Conservation (phyloP, 495 filamentous ascomycete species). For the Podospora australis region DNA sequence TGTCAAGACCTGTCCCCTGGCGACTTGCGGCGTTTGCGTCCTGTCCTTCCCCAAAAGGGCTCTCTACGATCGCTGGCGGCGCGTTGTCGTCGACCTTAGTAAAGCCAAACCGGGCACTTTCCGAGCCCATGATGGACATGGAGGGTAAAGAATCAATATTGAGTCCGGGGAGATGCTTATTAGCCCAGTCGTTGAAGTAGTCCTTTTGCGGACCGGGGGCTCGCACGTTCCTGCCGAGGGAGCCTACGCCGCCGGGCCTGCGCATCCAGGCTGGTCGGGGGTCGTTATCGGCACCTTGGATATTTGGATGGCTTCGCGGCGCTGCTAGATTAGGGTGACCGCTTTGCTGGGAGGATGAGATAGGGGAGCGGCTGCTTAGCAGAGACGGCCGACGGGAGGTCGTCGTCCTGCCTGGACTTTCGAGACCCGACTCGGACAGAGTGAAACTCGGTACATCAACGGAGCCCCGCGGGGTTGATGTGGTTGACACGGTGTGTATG, state of each 20-base stretch:
- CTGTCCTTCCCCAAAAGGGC: constrained; percentile 39
- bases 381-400: constrained; percentile 37
- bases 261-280: constrained; percentile 51
- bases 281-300: constrained; percentile 21
- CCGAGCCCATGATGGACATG: constrained; percentile 46
- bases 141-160: constrained; percentile 52
- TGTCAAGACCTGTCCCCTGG: constrained; percentile 55
- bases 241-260: constrained; percentile 80
- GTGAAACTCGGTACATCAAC: constrained; percentile 48
- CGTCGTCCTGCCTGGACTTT: constrained; percentile 27
- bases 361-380: constrained; percentile 20
- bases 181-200: constrained; percentile 70
- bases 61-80: constrained; percentile 41
- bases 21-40: constrained; percentile 25
- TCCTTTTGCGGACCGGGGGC: constrained; percentile 76
- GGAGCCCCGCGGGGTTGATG: constrained; percentile 58
- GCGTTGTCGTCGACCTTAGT: constrained; percentile 13
- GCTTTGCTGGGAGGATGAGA: constrained; percentile 1
- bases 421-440: constrained; percentile 24
- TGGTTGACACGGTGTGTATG: constrained; percentile 44
- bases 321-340: constrained; percentile 14
- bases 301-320: constrained; percentile 26
- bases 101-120: constrained; percentile 46
- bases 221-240: constrained; percentile 58
- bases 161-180: constrained; percentile 66